phyloP scores from a whole-genome alignment of 78 protist genomes.

The Chrysochromulina tobinii region DNA sequence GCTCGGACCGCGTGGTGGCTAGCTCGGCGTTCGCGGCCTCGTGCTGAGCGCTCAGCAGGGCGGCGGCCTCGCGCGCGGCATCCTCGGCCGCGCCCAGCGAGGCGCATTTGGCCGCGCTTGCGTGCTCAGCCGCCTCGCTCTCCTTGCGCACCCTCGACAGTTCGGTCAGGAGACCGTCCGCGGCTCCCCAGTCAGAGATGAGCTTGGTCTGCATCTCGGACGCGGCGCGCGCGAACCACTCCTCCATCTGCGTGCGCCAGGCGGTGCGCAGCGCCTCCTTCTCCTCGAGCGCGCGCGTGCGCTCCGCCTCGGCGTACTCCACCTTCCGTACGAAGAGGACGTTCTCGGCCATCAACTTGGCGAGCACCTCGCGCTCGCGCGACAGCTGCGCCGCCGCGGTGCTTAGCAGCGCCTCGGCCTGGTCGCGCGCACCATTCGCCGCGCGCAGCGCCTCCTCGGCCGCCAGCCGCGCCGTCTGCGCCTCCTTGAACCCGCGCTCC shows the following conservation, averaged over 20 bases:
- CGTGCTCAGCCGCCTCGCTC: too few relatives aligned
- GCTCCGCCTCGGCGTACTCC: background rate
- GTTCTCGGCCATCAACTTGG: conserved; percentile 8
- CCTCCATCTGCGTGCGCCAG: conserved; percentile 12
- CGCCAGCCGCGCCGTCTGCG: background rate
- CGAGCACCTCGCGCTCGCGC: background rate
- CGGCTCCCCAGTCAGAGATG: too few relatives aligned
- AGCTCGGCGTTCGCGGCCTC: too few relatives aligned
- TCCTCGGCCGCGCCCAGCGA: too few relatives aligned
- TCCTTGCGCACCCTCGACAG: too few relatives aligned
- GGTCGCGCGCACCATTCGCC: background rate
- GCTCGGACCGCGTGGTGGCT: too few relatives aligned
- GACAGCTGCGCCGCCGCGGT: background rate
- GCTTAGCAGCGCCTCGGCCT: background rate
- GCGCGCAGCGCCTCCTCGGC: background rate
- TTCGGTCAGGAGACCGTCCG: too few relatives aligned
- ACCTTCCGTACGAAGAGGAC: background rate
- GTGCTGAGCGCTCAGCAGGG: too few relatives aligned
- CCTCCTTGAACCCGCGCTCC: too few relatives aligned
- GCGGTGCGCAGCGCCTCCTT: background rate
- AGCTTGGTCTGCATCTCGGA: too few relatives aligned
- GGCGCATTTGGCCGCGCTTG: too few relatives aligned
- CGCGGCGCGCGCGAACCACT: background rate
- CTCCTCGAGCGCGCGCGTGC: background rate
- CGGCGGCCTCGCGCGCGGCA: too few relatives aligned